Conservation (phyloP, 345 rosid genomes). For the Gossypium anomalum region DNA sequence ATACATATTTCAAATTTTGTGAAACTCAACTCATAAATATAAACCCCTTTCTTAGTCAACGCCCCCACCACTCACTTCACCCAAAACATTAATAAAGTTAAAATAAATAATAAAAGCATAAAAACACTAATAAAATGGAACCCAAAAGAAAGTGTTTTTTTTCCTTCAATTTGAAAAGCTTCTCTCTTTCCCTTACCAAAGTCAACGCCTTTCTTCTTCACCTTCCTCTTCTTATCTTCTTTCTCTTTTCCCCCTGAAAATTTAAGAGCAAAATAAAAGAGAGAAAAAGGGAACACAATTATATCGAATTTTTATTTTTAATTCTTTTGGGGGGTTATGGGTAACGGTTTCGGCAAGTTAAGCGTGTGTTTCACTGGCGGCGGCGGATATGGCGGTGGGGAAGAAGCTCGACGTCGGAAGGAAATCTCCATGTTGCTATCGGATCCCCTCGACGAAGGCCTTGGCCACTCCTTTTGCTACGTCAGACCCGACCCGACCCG, state of each 20-base stretch:
- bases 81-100: neutral
- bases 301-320: too few species aligned
- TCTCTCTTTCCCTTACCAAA: constrained; percentile 16
- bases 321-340: constrained; percentile 37
- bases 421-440: constrained; percentile 36
- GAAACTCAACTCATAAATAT: neutral
- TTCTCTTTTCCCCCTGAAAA: neutral
- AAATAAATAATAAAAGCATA: neutral
- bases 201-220: constrained; percentile 60
- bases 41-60: constrained; percentile 33
- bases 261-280: neutral
- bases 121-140: constrained; percentile 2
- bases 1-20: neutral
- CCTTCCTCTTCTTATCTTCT: constrained; percentile 20
- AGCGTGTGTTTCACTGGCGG: constrained; percentile 67
- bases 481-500: constrained; percentile 68
- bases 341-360: constrained; percentile 74
- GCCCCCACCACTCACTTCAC: constrained; percentile 12
- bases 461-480: constrained; percentile 95
- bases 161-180: constrained; percentile 4
- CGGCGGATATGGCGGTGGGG: constrained; percentile 25
- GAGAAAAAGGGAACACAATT: neutral
- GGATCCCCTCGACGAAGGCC: constrained; percentile 74
- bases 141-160: constrained; percentile 5
- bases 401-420: constrained; percentile 39